Conservation (phyloP, 2,329 filamentous ascomycete genomes). For the Fusarium kyushuense region DNA sequence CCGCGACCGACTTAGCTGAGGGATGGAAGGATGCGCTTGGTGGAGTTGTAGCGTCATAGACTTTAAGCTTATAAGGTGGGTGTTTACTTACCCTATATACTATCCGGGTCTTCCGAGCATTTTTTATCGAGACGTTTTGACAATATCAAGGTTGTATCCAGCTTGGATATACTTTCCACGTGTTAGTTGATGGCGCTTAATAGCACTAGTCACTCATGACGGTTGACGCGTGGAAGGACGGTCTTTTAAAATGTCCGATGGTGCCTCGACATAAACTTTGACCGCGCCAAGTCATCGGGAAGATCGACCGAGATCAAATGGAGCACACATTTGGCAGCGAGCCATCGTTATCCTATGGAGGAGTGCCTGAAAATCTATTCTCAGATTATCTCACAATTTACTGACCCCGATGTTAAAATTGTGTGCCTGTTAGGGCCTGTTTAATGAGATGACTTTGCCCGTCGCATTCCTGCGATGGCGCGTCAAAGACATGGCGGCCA, state of each 20-base stretch:
- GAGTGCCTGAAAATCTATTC: constrained; percentile 7
- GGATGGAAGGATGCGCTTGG: background rate
- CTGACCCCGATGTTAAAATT: background rate
- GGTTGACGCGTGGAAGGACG: background rate
- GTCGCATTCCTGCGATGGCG: background rate
- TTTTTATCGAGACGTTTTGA: background rate
- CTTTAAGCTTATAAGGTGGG: constrained; percentile 19
- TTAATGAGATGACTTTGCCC: background rate
- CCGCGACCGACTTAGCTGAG: constrained; percentile 11
- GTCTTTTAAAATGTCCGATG: constrained; percentile 15
- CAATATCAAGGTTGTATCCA: background rate
- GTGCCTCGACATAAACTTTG: background rate
- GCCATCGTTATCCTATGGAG: background rate
- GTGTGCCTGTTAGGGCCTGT: background rate
- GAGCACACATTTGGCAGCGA: background rate
- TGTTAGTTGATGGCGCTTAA: background rate
- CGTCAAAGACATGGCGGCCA: background rate
- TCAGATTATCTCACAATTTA: background rate
- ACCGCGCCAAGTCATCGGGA: no score
- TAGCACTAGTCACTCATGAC: constrained; percentile 6
- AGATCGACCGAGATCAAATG: background rate
- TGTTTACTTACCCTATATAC: constrained; percentile 13
- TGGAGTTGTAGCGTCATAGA: constrained; percentile 36
- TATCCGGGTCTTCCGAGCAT: background rate
- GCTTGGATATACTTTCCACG: background rate